Conservation (phyloP, 1,139 yeast genomes). For the Taphrina betulina region DNA sequence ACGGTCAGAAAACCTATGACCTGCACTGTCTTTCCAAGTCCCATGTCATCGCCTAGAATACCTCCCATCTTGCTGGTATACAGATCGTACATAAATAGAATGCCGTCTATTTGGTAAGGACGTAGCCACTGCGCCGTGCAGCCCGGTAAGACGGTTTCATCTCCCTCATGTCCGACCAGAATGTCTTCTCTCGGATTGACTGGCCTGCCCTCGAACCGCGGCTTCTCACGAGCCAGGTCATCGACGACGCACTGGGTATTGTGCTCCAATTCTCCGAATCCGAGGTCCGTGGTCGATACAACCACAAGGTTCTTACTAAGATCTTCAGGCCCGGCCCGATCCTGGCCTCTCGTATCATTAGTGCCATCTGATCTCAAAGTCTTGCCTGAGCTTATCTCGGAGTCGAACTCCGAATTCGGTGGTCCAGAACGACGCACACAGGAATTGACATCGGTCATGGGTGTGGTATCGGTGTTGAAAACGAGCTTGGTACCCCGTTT, state of each 20-base stretch:
- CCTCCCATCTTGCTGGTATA: constrained; percentile 50
- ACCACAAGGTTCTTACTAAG: not conserved
- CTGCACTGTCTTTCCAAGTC: constrained; percentile 41
- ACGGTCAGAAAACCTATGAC: constrained; percentile 61
- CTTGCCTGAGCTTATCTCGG: not conserved
- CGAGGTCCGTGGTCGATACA: not conserved
- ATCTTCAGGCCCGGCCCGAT: not conserved
- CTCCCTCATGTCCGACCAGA: constrained; percentile 3
- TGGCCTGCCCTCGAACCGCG: not conserved
- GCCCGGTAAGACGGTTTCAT: constrained; percentile 22
- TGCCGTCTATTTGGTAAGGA: constrained; percentile 34
- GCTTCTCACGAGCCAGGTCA: not conserved
- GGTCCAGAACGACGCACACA: no score
- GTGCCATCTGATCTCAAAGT: not conserved
- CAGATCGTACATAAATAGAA: constrained; percentile 29
- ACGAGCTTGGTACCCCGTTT: not conserved
- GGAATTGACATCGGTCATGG: not conserved
- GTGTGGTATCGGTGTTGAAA: not conserved
- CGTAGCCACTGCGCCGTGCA: constrained; percentile 33
- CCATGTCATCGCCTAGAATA: constrained; percentile 36
- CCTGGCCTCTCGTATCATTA: not conserved
- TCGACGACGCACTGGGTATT: no score
- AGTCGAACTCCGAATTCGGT: no score
- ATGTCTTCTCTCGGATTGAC: constrained; percentile 8
- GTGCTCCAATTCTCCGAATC: no score